Conservation (phyloP, 352 stramenopile genomes). For the Pythium utonaiense region DNA sequence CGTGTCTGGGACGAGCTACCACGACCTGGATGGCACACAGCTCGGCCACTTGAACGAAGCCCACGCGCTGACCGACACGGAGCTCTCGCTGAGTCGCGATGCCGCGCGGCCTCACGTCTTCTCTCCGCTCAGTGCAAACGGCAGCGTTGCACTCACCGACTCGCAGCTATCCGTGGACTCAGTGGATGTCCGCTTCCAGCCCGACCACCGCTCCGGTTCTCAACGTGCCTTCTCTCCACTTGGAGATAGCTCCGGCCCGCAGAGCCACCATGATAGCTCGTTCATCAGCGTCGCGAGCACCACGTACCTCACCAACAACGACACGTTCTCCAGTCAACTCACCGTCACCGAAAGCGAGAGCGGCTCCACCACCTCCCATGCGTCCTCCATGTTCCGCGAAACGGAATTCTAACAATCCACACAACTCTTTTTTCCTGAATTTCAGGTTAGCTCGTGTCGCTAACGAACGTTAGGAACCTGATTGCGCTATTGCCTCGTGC, state of each 20-base stretch:
- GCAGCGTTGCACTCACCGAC: not conserved
- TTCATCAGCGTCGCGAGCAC: constrained; percentile 21
- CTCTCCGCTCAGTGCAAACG: constrained; percentile 30
- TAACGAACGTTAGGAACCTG: not conserved
- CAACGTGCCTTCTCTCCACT: constrained; percentile 7
- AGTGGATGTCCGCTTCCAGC: not conserved
- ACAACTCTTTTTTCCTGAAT: not conserved
- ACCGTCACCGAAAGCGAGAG: constrained; percentile 12
- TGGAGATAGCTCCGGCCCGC: not conserved
- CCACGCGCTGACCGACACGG: constrained; percentile 36
- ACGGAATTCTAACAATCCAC: constrained; percentile 11
- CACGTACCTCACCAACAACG: constrained; percentile 23
- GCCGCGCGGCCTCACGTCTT: constrained; percentile 29
- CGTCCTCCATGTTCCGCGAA: constrained; percentile 3
- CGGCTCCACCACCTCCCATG: not conserved
- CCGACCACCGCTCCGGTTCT: not conserved
- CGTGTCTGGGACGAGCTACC: constrained; percentile 39
- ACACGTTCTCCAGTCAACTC: constrained; percentile 20
- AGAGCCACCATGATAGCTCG: constrained; percentile 5
- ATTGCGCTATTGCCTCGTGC: not conserved
- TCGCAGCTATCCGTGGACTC: constrained; percentile 15
- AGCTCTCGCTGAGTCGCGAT: constrained; percentile 30
- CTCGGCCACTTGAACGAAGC: constrained; percentile 23
- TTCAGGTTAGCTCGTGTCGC: not conserved
- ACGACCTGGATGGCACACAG: constrained; percentile 30